Percentiles rank a stretch among this genome's conserved stretches.
Evolutionary conservation across 164 flowering plant species (phyloP).

Genomic region (Santalum album): DNA sequence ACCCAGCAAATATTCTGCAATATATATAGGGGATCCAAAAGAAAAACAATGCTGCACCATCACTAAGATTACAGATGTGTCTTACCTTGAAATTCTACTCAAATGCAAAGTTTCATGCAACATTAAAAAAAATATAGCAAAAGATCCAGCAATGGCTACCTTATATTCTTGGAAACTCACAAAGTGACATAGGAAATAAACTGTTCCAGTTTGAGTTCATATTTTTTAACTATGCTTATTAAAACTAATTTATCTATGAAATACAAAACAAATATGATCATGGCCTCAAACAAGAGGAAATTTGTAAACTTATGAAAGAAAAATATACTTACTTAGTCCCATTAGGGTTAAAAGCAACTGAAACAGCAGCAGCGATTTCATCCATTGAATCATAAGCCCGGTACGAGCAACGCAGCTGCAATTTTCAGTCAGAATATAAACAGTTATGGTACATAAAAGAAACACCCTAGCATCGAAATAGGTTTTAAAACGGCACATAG

Average conservation of each 20-base stretch:
- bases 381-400: constrained; percentile 96
- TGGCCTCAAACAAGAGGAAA: background rate
- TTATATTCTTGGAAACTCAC: background rate
- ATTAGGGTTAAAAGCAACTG: constrained; percentile 72
- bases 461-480: too few relatives aligned
- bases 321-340: constrained; percentile 57
- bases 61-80: background rate
- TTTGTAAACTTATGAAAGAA: too few relatives aligned
- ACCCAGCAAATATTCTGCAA: constrained; percentile 86
- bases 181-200: background rate
- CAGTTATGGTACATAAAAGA: too few relatives aligned
- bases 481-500: too few relatives aligned
- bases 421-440: constrained; percentile 2
- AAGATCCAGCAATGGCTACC: background rate
- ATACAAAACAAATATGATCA: too few relatives aligned
- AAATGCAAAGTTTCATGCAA: background rate
- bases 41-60: background rate
- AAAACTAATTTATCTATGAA: background rate
- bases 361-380: constrained; percentile 90
- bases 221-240: background rate
- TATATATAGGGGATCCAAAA: constrained; percentile 1
- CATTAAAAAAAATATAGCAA: background rate
- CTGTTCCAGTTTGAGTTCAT: background rate
- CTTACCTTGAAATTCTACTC: background rate
- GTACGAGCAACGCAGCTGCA: constrained; percentile 92